Evolutionary conservation across 805 yeast species (phyloP).

Genomic region (Candida golubevii): DNA sequence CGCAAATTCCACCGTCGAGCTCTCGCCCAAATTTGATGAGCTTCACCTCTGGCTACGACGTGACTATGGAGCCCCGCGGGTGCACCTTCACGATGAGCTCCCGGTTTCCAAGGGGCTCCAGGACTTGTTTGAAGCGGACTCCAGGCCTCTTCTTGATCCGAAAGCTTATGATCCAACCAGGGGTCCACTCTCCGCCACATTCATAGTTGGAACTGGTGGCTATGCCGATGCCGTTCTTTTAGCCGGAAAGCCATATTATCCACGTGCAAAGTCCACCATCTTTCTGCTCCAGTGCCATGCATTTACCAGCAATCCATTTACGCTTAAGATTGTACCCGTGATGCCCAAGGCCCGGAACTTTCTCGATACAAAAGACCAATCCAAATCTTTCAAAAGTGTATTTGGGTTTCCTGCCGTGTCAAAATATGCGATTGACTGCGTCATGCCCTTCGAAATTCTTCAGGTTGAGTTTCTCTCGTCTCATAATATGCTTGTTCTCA

Average conservation of each 20-base stretch:
- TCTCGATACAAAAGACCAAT: constrained; percentile 1
- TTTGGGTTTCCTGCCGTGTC: constrained; percentile 3
- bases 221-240: constrained; percentile 8
- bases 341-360: constrained; percentile 11
- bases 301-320: constrained; percentile 4
- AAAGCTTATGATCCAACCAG: constrained; percentile 10
- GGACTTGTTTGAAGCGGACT: constrained; percentile 9
- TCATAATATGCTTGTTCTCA: constrained; percentile 9
- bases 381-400: constrained; percentile 5
- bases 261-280: constrained; percentile 3
- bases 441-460: constrained; percentile 6
- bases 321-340: constrained; percentile 10
- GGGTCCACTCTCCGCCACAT: constrained; percentile 8
- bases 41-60: constrained; percentile 1
- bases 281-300: constrained; percentile 10
- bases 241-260: constrained; percentile 3
- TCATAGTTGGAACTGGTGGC: constrained; percentile 12
- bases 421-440: constrained; percentile 2
- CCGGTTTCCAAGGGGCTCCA: constrained; percentile 1
- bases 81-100: constrained; percentile 2
- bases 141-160: constrained; percentile 8
- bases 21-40: constrained; percentile 1
- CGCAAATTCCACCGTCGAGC: constrained; percentile 7
- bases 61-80: background rate
- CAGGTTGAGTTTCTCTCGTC: constrained; percentile 8